phyloP scores from a whole-genome alignment of 192 early-diverging fungal genomes.

The Diversispora eburnea region DNA sequence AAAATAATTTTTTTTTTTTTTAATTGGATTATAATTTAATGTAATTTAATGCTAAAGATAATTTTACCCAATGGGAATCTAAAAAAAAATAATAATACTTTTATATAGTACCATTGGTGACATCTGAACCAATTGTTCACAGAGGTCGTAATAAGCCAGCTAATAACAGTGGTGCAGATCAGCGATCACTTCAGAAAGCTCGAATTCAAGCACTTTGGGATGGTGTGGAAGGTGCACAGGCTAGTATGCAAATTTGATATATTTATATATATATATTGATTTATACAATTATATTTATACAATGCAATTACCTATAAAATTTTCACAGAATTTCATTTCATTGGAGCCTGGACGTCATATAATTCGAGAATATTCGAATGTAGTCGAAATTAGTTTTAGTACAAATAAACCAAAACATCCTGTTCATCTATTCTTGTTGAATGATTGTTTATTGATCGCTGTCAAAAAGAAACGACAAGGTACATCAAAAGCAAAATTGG shows the following conservation, averaged over 20 bases:
- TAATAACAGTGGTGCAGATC: constrained; percentile 39
- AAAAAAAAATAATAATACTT: not conserved
- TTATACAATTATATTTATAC: not conserved
- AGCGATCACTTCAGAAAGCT: constrained; percentile 51
- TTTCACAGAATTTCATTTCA: constrained; percentile 59
- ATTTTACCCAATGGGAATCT: too few species aligned
- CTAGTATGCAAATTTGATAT: constrained; percentile 11
- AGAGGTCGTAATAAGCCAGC: constrained; percentile 21
- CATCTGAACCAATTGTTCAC: constrained; percentile 42
- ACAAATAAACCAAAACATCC: constrained; percentile 70
- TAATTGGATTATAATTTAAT: too few species aligned
- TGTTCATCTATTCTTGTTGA: constrained; percentile 79
- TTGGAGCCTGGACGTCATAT: constrained; percentile 69
- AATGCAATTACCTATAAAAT: not conserved
- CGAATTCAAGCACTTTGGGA: constrained; percentile 58
- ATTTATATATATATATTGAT: not conserved
- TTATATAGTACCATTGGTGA: constrained; percentile 36
- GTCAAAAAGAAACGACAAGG: constrained; percentile 69
- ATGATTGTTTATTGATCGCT: constrained; percentile 78
- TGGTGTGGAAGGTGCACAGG: constrained; percentile 59
- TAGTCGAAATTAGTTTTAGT: constrained; percentile 76
- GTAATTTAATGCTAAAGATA: not conserved
- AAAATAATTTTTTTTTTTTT: not conserved
- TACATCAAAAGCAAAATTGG: constrained; percentile 53
- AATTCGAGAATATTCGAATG: constrained; percentile 66